Evolutionary conservation across 352 stramenopile species (phyloP).

Genomic region (Pythium rishiriense): DNA sequence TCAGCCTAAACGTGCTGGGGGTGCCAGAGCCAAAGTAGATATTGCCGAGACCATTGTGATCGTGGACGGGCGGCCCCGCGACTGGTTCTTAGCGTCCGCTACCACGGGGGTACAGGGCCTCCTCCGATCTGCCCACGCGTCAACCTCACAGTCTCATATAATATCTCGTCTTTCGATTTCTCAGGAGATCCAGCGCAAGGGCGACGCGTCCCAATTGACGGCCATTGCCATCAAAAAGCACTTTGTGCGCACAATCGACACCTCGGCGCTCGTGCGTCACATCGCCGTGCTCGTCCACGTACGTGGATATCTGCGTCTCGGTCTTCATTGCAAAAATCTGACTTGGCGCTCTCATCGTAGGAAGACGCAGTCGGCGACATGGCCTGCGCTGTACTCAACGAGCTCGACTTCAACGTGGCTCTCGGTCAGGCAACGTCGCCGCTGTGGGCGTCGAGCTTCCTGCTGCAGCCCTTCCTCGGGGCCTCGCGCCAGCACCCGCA

Average conservation of each 20-base stretch:
- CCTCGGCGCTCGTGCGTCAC: slow-evolving; percentile 19
- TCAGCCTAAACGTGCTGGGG: not conserved
- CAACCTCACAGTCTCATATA: too few species aligned
- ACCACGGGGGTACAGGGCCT: slow-evolving; percentile 54
- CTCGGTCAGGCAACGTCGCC: slow-evolving; percentile 47
- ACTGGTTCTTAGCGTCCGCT: slow-evolving; percentile 69
- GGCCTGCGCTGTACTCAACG: slow-evolving; percentile 41
- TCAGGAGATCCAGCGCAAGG: slow-evolving; percentile 58
- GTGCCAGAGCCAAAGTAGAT: slow-evolving; percentile 49
- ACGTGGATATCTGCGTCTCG: slow-evolving; percentile 1
- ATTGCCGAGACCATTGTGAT: slow-evolving; percentile 62
- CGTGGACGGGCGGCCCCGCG: slow-evolving; percentile 34
- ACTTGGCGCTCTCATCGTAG: slow-evolving; percentile 3
- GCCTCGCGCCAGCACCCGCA: slow-evolving; percentile 32
- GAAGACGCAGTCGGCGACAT: slow-evolving; percentile 44
- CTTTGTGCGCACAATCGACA: slow-evolving; percentile 33
- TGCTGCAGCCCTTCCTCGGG: slow-evolving; percentile 51
- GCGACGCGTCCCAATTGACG: slow-evolving; percentile 32
- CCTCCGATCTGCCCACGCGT: too few species aligned
- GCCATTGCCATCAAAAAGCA: slow-evolving; percentile 46
- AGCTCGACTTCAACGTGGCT: slow-evolving; percentile 57
- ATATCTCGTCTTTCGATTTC: not conserved
- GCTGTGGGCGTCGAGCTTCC: slow-evolving; percentile 42
- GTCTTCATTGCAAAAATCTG: not conserved
- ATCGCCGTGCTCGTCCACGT: slow-evolving; percentile 38